A percentile compares a stretch with the other conserved stretches of the same genome.
These are phyloP conservation scores for Erythrobasidium yunnanense DNA, from an alignment of 768 basidiomycete genomes.

Conservation along the genomic window DNA sequence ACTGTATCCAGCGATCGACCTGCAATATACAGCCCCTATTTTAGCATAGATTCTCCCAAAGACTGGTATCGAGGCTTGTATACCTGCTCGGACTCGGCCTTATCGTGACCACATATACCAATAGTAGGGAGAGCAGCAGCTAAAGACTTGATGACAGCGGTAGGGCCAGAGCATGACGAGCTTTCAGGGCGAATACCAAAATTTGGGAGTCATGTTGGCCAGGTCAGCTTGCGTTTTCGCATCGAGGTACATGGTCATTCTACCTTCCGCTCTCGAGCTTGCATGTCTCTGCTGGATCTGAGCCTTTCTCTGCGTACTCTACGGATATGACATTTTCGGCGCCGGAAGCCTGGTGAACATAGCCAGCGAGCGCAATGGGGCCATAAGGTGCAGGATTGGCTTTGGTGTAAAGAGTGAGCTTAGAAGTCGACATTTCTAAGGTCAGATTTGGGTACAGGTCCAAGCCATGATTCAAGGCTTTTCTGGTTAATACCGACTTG, in stretches of 20 bases:
- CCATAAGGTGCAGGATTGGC: slow-evolving; percentile 15
- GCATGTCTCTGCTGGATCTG: slow-evolving; percentile 1
- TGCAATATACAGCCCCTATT: not conserved
- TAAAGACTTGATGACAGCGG: slow-evolving; percentile 28
- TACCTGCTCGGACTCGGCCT: slow-evolving; percentile 34
- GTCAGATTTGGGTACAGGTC: no score
- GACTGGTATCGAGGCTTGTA: not conserved
- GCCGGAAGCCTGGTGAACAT: not conserved
- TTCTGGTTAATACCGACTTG: not conserved
- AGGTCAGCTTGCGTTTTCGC: not conserved
- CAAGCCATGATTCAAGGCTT: slow-evolving; percentile 12
- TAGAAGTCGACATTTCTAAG: no score
- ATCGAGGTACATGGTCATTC: not conserved
- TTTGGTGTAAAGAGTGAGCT: slow-evolving; percentile 16
- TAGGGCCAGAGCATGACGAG: slow-evolving; percentile 9
- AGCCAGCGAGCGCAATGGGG: slow-evolving; percentile 10
- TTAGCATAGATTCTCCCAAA: not conserved
- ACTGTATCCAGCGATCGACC: not conserved
- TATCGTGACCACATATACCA: slow-evolving; percentile 25
- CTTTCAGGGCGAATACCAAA: not conserved
- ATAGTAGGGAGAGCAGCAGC: slow-evolving; percentile 27
- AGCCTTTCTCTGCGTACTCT: slow-evolving; percentile 13
- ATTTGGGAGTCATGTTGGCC: slow-evolving; percentile 1
- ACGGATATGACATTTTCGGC: slow-evolving; percentile 8
- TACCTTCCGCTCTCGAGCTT: slow-evolving; percentile 23